Base-by-base conservation (phyloP, 768 basidiomycete genomes). In the Neoboletus brunneissimus region DNA sequence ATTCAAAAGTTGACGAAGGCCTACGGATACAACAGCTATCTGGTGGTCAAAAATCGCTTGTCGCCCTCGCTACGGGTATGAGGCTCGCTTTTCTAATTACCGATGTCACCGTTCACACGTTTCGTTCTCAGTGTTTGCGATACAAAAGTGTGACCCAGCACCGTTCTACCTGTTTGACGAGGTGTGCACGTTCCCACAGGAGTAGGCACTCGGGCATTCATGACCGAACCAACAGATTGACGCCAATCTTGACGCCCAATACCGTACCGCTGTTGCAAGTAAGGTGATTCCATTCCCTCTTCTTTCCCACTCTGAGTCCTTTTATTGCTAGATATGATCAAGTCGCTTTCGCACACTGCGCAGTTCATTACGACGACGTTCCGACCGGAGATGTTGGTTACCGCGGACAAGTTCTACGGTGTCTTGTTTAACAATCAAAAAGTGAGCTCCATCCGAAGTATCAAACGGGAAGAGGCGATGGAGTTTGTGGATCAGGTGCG, bases 141-240 rank as follows among this genome's bases (percentile, higher is more conserved):
- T 98, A 62, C 97, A 99, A 74, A 98, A 97, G 73, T 98, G 96
- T 68, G 97, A 99, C 66, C 97, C 97, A 2, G 96, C 97, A 0
- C 97, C 97, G 2, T 99, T 99, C 77, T 98, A 98, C 72, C 80
- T 99, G n/a, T 98, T 99, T 65, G 97, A 99, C 68, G 97, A 98
- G 79, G 88, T 87, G 58, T 10, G 40, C 2, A 20, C 38, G 27
- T 48, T 44, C 16, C n/a, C 9, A 10, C 32, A 29, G 48, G 15
- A 22, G 18, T 20, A 49, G 15, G 48, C 49, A 22, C 48, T 46
- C 18, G 18, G 29, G 35, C 35, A 54, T 53, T 47, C 34, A 56
- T 32, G 34, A 42, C 44, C 40, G 18, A 13, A 27, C 10, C 27
- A 11, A 44, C 55, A 89, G 88, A 98, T 99, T 67, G 97, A 99